Evolutionary conservation across 768 basidiomycete genomes (phyloP), one percentile per base, ranked within the genome.

Genomic region (Calocybe indica): DNA sequence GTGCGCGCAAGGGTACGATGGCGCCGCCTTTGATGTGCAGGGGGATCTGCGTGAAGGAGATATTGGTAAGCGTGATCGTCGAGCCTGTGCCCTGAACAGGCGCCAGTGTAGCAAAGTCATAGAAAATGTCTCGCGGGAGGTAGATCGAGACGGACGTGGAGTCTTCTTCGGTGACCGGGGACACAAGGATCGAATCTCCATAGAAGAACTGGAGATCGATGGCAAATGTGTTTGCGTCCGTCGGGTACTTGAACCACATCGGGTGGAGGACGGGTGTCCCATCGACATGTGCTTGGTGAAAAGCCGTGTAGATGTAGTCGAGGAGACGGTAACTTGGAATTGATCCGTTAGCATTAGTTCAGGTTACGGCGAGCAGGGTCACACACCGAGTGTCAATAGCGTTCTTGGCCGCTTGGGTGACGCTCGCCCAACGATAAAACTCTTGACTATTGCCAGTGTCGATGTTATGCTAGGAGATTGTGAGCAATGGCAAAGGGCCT

Each of bases 161-260:
- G 56, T 78, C 71, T 51, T 82, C 78, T 28, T 76, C 73, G 1
- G 80, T 81, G 22, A 85, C 83, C 9, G 84, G 84, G 0, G 82
- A 82, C 6, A 85, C 81, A 40, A 86, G 78, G 58, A 87, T 67
- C 7, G 79, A 78, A 54, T 76, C 69, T 8, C 83, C 85, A 55
- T 72, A 85, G 70, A 86, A 75, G 72, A 82, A 85, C 55, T 87
- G 84, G 34, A 77, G 70, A 52, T 84, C 83, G 58, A 85, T 77
- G 5, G 66, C 57, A 60, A 70, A 85, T 0, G 83, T 84, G 33
- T 70, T 65, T 1, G 64, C 10, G 60, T 87, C 85, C 47, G 76
- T 72, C 5, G 85, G 83, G 55, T 84, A 87, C 51, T 76, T 75
- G 73, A 75, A 84, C 72, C 74, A 85, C 32, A 85, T 60, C 10